These are phyloP conservation scores for Mytilinidion resinicola DNA, from an alignment of 495 filamentous ascomycete species.

Conservation along the genomic window DNA sequence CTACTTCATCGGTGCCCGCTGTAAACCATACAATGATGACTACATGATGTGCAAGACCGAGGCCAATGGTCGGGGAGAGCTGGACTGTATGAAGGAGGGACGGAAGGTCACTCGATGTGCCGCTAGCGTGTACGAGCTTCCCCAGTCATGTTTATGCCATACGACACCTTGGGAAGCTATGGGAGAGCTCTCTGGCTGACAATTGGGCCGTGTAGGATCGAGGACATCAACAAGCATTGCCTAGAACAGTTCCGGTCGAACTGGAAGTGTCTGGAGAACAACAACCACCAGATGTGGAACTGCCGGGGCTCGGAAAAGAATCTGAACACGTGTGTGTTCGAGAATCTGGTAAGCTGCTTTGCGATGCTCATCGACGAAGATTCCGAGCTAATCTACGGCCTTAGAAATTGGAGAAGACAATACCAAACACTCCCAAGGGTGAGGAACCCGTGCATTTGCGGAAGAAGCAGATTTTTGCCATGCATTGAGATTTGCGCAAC, in stretches of 20 bases:
- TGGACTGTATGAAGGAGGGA: conserved; percentile 93
- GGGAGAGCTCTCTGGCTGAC: not conserved
- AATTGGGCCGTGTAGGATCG: conserved; percentile 53
- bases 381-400: not conserved
- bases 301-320: conserved; percentile 73
- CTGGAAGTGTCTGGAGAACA: conserved; percentile 92
- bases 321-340: conserved; percentile 87
- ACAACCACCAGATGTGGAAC: conserved; percentile 94
- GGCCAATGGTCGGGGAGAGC: conserved; percentile 76
- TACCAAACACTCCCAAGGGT: conserved; percentile 74
- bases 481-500: conserved; percentile 4
- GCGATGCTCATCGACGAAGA: not conserved
- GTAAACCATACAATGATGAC: conserved; percentile 93
- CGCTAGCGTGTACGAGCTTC: conserved; percentile 74
- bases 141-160: not conserved
- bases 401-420: conserved; percentile 82
- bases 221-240: conserved; percentile 94
- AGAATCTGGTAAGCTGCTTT: conserved; percentile 72
- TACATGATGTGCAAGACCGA: conserved; percentile 99
- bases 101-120: conserved; percentile 94
- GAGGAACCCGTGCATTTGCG: conserved; percentile 78
- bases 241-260: conserved; percentile 83
- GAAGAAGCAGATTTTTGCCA: conserved; percentile 66
- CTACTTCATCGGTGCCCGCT: conserved; percentile 97
- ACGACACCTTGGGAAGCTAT: not conserved